phyloP scores from a whole-genome alignment of 352 stramenopile species.

The Elongisporangium prolatum region DNA sequence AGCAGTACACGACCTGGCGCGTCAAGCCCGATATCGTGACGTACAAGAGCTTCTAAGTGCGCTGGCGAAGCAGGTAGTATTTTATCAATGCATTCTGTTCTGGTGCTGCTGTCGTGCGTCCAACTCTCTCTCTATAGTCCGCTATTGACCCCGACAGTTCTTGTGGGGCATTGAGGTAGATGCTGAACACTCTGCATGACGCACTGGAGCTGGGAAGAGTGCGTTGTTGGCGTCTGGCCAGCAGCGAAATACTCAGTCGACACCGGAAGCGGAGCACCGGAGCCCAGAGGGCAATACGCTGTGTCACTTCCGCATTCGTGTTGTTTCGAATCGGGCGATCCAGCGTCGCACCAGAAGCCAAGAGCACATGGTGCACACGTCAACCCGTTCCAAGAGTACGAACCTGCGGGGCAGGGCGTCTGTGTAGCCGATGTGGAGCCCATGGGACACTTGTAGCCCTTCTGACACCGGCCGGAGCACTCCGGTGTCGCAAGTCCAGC shows the following conservation, averaged over 20 bases:
- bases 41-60: conserved; percentile 79
- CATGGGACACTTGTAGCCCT: conserved; percentile 44
- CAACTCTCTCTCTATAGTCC: conserved; percentile 16
- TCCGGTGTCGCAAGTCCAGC: conserved; percentile 27
- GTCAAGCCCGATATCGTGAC: conserved; percentile 54
- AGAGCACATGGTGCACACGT: conserved; percentile 42
- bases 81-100: conserved; percentile 4
- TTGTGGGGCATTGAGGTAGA: conserved; percentile 49
- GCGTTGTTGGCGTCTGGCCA: conserved; percentile 27
- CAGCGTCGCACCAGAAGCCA: conserved; percentile 50
- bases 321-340: conserved; percentile 39
- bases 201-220: conserved; percentile 39
- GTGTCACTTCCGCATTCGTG: conserved; percentile 40
- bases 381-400: conserved; percentile 55
- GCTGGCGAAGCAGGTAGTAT: not conserved
- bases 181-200: conserved; percentile 32
- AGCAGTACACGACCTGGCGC: conserved; percentile 76
- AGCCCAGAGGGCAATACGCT: conserved; percentile 53
- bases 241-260: conserved; percentile 33
- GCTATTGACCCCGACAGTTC: conserved; percentile 36
- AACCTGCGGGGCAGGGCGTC: conserved; percentile 43
- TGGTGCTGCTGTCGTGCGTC: not conserved
- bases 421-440: conserved; percentile 40
- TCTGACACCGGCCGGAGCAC: conserved; percentile 54
- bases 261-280: conserved; percentile 21